Evolutionary conservation across 305 asterid genomes (phyloP).

Genomic region (Petunia hybrid): DNA sequence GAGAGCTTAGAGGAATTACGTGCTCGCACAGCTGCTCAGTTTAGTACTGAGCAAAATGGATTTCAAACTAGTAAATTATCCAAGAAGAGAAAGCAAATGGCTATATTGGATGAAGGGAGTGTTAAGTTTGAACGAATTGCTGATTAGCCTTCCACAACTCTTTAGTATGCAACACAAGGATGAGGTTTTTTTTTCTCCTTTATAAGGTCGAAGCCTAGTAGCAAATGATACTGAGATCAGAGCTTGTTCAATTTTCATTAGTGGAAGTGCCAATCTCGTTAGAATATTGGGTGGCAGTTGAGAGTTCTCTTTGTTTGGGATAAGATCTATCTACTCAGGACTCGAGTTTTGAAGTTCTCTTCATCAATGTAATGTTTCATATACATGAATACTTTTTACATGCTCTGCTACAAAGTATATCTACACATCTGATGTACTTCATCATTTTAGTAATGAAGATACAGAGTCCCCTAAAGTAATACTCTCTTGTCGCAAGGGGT

Average conservation of each 20-base stretch:
- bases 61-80: slow-evolving; percentile 53
- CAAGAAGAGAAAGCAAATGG: slow-evolving; percentile 68
- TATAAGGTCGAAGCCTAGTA: background rate
- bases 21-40: slow-evolving; percentile 83
- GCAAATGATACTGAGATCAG: background rate
- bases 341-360: slow-evolving; percentile 1
- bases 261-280: background rate
- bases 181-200: background rate
- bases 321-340: slow-evolving; percentile 7
- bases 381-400: background rate
- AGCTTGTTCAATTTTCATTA: background rate
- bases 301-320: slow-evolving; percentile 24
- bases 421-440: background rate
- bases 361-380: slow-evolving; percentile 1
- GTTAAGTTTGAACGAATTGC: slow-evolving; percentile 32
- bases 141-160: slow-evolving; percentile 19
- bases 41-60: slow-evolving; percentile 47
- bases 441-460: background rate
- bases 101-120: slow-evolving; percentile 39
- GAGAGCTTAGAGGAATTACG: slow-evolving; percentile 90
- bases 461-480: background rate
- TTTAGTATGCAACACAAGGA: background rate
- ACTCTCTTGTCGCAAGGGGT: background rate
- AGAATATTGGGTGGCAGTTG: background rate
- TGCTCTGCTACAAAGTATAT: background rate